These are phyloP conservation scores for Fabrea salina DNA, from an alignment of 169 alveolate species.

Conservation along the genomic window DNA sequence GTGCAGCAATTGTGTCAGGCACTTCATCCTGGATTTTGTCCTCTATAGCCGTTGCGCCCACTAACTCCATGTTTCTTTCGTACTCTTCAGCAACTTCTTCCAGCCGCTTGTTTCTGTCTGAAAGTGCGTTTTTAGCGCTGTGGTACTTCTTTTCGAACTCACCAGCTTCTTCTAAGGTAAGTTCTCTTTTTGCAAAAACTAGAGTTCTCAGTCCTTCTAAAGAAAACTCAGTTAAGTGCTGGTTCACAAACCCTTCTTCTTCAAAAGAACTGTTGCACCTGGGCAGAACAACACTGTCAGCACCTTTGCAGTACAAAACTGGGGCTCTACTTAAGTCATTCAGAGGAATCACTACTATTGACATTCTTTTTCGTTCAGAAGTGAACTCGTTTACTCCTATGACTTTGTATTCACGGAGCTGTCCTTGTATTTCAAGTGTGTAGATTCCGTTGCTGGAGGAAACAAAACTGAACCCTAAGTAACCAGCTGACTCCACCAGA, in stretches of 20 bases:
- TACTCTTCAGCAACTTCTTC: constrained; percentile 78
- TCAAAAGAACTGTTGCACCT: constrained; percentile 47
- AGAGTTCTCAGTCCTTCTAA: constrained; percentile 91
- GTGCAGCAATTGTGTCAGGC: constrained; percentile 77
- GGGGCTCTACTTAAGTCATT: constrained; percentile 48
- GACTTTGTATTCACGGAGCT: constrained; percentile 36
- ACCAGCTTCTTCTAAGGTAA: constrained; percentile 77
- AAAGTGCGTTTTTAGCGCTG: constrained; percentile 71
- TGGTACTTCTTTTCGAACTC: constrained; percentile 76
- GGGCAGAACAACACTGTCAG: constrained; percentile 78
- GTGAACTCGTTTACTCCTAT: constrained; percentile 61
- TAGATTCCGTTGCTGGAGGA: constrained; percentile 20
- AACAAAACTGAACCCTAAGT: constrained; percentile 51
- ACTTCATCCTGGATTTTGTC: constrained; percentile 89
- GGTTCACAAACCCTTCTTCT: constrained; percentile 31
- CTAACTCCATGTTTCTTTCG: constrained; percentile 79
- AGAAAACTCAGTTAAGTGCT: constrained; percentile 70
- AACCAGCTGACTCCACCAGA: constrained; percentile 70
- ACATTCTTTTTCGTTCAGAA: constrained; percentile 84
- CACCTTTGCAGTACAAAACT: constrained; percentile 83
- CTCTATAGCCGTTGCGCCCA: constrained; percentile 93
- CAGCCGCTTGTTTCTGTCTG: constrained; percentile 71
- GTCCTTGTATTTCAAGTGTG: constrained; percentile 31
- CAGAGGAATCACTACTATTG: constrained; percentile 60
- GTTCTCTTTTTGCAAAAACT: constrained; percentile 85